A percentile compares a stretch with the other conserved stretches of the same genome.
Evolutionary conservation across 1,139 yeast species (phyloP).

Genomic region (Debaryomyces coudertii): DNA sequence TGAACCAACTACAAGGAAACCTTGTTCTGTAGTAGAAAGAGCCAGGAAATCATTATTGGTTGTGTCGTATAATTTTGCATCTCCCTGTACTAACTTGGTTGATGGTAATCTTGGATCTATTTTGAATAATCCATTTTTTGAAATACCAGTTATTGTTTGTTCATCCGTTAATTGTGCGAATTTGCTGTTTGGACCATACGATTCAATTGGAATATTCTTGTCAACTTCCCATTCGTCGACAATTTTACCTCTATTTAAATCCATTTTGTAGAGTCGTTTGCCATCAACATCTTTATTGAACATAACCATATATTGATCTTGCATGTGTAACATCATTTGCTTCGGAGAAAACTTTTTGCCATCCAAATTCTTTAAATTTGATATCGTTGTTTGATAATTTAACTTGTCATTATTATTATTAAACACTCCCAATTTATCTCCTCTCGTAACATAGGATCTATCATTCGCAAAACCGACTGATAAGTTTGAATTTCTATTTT

Average conservation of each 20-base stretch:
- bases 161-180: conserved; percentile 75
- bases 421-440: conserved; percentile 80
- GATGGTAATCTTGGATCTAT: conserved; percentile 76
- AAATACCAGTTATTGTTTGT: conserved; percentile 71
- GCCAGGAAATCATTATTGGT: conserved; percentile 61
- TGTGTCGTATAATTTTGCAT: conserved; percentile 48
- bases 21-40: conserved; percentile 71
- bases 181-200: conserved; percentile 70
- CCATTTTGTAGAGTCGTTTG: conserved; percentile 65
- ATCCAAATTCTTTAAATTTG: conserved; percentile 53
- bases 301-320: conserved; percentile 68
- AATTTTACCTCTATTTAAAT: conserved; percentile 73
- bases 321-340: conserved; percentile 73
- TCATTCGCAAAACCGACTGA: conserved; percentile 72
- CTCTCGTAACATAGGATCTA: conserved; percentile 78
- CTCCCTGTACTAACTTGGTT: conserved; percentile 54
- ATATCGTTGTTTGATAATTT: conserved; percentile 68
- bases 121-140: conserved; percentile 65
- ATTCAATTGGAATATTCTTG: conserved; percentile 46
- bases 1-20: conserved; percentile 77
- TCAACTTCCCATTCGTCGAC: conserved; percentile 80
- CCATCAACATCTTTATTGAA: conserved; percentile 50
- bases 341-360: conserved; percentile 63
- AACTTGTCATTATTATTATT: conserved; percentile 57
- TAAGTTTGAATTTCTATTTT: conserved; percentile 59